Evolutionary conservation across 164 flowering plant species (phyloP).

Genomic region (Magnolia officinalis): DNA sequence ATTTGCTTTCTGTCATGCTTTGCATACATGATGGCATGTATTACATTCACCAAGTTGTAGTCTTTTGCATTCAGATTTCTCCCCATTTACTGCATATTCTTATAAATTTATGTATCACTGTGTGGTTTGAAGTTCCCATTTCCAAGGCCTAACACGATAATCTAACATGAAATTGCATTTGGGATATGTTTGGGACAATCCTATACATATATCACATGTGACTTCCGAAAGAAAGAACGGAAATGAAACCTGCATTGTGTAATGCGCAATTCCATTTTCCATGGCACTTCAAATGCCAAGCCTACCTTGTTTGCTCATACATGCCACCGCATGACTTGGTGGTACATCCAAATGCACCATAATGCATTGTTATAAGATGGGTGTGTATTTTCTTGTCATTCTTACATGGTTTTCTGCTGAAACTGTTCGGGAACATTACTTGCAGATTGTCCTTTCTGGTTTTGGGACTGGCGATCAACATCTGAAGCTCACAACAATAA

Average conservation of each 20-base stretch:
- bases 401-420: background rate
- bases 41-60: background rate
- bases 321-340: background rate
- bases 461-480: constrained; percentile 84
- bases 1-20: background rate
- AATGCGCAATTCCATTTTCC: background rate
- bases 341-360: background rate
- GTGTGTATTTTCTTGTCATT: background rate
- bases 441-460: constrained; percentile 95
- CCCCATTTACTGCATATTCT: too few species aligned
- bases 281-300: background rate
- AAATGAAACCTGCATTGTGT: background rate
- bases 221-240: background rate
- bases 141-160: too few species aligned
- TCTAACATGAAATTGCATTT: too few species aligned
- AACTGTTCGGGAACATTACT: constrained; percentile 7
- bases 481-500: constrained; percentile 70
- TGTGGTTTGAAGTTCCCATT: background rate
- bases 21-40: background rate
- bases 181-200: background rate
- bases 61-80: background rate
- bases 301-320: background rate
- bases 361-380: background rate
- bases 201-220: background rate
- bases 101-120: too few species aligned